These are phyloP conservation scores for Mycena filopes DNA, from an alignment of 768 basidiomycete species.

Conservation along the genomic window DNA sequence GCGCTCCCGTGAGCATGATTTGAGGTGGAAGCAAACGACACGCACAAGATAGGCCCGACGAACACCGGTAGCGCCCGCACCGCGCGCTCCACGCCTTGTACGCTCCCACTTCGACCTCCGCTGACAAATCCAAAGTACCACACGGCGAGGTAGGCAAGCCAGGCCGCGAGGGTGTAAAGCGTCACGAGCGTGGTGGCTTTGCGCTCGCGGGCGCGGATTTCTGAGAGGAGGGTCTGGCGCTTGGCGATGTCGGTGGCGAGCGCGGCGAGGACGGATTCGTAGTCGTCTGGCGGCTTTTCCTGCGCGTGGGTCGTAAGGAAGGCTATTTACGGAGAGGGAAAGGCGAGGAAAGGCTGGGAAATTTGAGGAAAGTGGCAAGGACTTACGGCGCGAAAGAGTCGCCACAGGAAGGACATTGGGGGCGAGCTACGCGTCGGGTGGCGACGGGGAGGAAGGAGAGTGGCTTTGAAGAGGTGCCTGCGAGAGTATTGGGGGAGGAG, in stretches of 20 bases:
- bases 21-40: constrained; percentile 30
- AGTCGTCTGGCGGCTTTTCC: constrained; percentile 54
- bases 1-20: constrained; percentile 16
- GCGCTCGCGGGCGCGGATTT: constrained; percentile 87
- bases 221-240: constrained; percentile 78
- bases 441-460: too few species aligned
- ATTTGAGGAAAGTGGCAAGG: neutral
- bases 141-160: constrained; percentile 76
- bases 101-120: constrained; percentile 39
- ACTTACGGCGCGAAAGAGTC: constrained; percentile 24
- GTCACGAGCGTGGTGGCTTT: constrained; percentile 82
- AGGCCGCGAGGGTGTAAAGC: constrained; percentile 77
- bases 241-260: constrained; percentile 78
- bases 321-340: too few species aligned
- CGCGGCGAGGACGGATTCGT: constrained; percentile 75
- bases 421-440: neutral
- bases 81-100: constrained; percentile 51
- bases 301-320: too few species aligned
- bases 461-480: too few species aligned
- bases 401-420: constrained; percentile 24
- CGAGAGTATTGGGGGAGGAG: too few species aligned
- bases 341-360: neutral
- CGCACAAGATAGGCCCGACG: constrained; percentile 83
- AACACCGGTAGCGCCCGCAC: constrained; percentile 68
- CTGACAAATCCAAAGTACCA: constrained; percentile 74